Conservation (phyloP, 306 rosid genomes). For the Gynostemma pentaphyllum region DNA sequence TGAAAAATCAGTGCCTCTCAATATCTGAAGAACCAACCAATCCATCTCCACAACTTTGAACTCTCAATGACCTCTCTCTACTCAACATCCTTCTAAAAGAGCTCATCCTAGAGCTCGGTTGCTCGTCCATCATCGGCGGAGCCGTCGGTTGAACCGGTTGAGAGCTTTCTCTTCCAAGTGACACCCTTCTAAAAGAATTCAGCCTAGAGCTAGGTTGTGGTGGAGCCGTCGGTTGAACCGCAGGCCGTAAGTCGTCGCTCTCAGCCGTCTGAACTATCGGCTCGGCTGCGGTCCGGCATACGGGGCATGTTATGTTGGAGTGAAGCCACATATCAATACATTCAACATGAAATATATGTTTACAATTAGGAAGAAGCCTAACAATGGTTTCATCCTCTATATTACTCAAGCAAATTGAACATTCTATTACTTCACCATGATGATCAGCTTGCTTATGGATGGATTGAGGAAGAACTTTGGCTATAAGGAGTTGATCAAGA, state of each 20-base stretch:
- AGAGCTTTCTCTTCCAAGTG: background rate
- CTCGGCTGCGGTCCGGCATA: slow-evolving; percentile 1
- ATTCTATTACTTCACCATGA: slow-evolving; percentile 1
- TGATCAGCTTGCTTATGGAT: background rate
- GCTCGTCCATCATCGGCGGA: slow-evolving; percentile 10
- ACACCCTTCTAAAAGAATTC: slow-evolving; percentile 3
- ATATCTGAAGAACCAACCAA: slow-evolving; percentile 1
- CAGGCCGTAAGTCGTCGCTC: background rate
- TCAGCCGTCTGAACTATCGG: background rate
- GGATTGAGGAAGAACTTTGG: slow-evolving; percentile 1
- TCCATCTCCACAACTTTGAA: slow-evolving; percentile 8
- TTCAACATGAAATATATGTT: slow-evolving; percentile 6
- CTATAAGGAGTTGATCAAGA: background rate
- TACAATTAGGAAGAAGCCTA: slow-evolving; percentile 10
- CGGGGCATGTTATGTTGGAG: slow-evolving; percentile 6
- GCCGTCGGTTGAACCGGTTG: slow-evolving; percentile 9
- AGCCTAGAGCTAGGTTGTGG: slow-evolving; percentile 1
- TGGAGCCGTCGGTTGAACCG: slow-evolving; percentile 2
- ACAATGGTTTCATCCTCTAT: slow-evolving; percentile 4
- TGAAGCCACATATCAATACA: slow-evolving; percentile 10
- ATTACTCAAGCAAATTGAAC: slow-evolving; percentile 10
- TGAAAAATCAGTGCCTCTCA: slow-evolving; percentile 6
- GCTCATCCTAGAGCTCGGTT: slow-evolving; percentile 6
- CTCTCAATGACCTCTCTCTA: slow-evolving; percentile 6
- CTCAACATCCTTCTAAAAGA: slow-evolving; percentile 6